Evolutionary conservation across 495 filamentous ascomycete species (phyloP).

Genomic region (Penicillium macrosclerotiorum): DNA sequence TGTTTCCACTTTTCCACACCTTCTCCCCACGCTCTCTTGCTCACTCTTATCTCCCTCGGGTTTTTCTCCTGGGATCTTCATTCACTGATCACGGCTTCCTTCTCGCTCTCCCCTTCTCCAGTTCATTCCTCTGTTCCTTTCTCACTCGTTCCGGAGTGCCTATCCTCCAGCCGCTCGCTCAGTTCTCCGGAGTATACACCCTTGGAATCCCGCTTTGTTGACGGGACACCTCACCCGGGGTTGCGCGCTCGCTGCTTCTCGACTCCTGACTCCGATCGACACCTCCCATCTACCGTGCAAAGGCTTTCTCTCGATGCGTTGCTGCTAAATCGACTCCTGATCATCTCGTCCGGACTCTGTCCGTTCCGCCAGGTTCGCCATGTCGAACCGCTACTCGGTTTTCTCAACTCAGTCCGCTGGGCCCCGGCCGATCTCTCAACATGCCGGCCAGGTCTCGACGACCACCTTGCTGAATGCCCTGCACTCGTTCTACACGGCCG

Average conservation of each 20-base stretch:
- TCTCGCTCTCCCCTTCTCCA: neutral
- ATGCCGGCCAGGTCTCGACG: slow-evolving; percentile 80
- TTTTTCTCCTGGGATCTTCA: slow-evolving; percentile 6
- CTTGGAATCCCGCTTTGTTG: slow-evolving; percentile 9
- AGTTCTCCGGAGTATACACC: slow-evolving; percentile 18
- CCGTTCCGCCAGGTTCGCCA: slow-evolving; percentile 30
- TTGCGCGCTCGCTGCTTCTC: neutral
- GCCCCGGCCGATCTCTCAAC: slow-evolving; percentile 58
- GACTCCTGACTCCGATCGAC: no score
- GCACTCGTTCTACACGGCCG: slow-evolving; percentile 82
- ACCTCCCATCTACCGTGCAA: slow-evolving; percentile 4
- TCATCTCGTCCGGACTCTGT: neutral
- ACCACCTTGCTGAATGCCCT: slow-evolving; percentile 88
- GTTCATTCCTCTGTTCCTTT: neutral
- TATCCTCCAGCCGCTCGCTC: slow-evolving; percentile 26
- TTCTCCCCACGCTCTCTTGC: slow-evolving; percentile 19
- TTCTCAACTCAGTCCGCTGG: slow-evolving; percentile 73
- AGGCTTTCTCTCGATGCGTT: slow-evolving; percentile 11
- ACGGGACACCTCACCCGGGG: neutral
- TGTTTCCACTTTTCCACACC: slow-evolving; percentile 4
- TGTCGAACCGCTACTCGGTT: slow-evolving; percentile 82
- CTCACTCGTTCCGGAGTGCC: slow-evolving; percentile 8
- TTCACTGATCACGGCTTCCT: neutral
- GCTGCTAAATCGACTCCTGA: slow-evolving; percentile 6
- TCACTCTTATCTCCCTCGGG: slow-evolving; percentile 2